Conservation (phyloP, 768 basidiomycete genomes). For the Lactifluus piperatus region DNA sequence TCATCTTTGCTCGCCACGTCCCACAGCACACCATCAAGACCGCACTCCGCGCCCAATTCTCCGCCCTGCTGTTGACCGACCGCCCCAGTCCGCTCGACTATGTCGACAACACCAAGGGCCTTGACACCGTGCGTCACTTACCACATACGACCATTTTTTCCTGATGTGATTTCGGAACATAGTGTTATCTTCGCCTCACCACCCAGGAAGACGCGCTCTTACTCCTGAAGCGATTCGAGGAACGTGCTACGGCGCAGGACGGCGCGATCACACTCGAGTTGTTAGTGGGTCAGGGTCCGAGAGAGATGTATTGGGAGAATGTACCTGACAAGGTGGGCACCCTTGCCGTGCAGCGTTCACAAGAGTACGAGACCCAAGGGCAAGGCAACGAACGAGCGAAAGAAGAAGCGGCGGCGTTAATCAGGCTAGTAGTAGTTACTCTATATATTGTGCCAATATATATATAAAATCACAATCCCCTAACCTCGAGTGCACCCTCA, state of each 20-base stretch:
- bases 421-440: no score
- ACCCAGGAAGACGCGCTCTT: constrained; percentile 37
- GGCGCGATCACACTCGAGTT: constrained; percentile 41
- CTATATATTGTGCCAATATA: no score
- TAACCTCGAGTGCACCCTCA: constrained; percentile 22
- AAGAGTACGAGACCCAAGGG: not conserved
- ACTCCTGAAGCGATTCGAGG: constrained; percentile 39
- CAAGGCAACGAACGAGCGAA: not conserved
- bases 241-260: constrained; percentile 7
- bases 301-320: constrained; percentile 71
- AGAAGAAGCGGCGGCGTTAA: not conserved
- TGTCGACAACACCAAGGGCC: constrained; percentile 70
- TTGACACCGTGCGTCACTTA: constrained; percentile 49
- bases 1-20: constrained; percentile 62
- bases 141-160: not conserved
- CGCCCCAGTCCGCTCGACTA: constrained; percentile 50
- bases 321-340: constrained; percentile 64
- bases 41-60: constrained; percentile 53
- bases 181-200: constrained; percentile 66
- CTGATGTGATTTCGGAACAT: not conserved
- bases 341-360: constrained; percentile 48
- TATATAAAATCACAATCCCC: not conserved
- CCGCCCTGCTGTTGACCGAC: constrained; percentile 32
- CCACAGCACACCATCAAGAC: constrained; percentile 78
- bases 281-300: constrained; percentile 52